Conservation (phyloP, 2,329 filamentous ascomycete species). For the Sporothrix luriei region DNA sequence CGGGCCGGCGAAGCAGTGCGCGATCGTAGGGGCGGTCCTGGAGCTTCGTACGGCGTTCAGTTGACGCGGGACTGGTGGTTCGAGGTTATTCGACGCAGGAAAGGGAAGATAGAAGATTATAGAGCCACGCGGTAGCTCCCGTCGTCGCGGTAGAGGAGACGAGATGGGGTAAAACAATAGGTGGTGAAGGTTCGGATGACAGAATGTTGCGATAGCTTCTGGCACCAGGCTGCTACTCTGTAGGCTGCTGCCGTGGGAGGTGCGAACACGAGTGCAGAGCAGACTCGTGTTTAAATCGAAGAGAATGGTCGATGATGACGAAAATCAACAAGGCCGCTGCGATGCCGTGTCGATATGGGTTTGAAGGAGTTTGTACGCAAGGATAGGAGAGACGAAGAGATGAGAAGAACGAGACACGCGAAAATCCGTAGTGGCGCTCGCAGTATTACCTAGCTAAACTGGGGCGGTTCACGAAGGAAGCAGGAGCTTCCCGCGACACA, state of each 20-base stretch:
- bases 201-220: not conserved
- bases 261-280: not conserved
- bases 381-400: slow-evolving; percentile 6
- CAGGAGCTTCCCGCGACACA: slow-evolving; percentile 28
- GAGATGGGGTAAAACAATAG: not conserved
- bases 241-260: not conserved
- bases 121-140: not conserved
- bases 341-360: not conserved
- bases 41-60: not conserved
- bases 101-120: not conserved
- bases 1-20: not conserved
- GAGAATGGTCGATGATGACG: too few relatives aligned
- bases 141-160: not conserved
- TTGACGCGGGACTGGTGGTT: not conserved
- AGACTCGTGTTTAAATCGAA: not conserved
- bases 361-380: not conserved
- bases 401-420: not conserved
- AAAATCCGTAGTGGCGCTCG: slow-evolving; percentile 10
- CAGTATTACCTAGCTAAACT: not conserved
- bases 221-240: not conserved
- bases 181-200: not conserved
- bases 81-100: not conserved
- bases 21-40: not conserved
- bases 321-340: not conserved
- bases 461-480: not conserved